Conservation (phyloP, 805 yeast species). For the Suhomyces pyralidae region DNA sequence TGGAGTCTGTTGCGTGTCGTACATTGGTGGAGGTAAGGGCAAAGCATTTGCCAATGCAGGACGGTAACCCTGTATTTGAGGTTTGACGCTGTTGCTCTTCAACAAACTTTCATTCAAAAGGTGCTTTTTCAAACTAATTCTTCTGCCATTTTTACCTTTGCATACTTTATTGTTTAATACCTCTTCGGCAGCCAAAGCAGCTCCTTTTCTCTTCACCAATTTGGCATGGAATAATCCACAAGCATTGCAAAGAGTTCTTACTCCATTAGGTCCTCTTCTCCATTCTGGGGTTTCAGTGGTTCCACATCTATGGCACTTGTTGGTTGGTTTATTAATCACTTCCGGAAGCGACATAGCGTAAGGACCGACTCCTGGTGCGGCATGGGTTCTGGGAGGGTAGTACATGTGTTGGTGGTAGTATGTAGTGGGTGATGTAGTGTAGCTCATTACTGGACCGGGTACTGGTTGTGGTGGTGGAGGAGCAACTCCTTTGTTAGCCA, state of each 20-base stretch:
- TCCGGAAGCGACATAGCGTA: slow-evolving; percentile 21
- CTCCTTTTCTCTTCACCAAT: slow-evolving; percentile 29
- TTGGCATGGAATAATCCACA: slow-evolving; percentile 45
- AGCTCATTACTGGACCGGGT: slow-evolving; percentile 1
- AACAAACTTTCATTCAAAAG: slow-evolving; percentile 12
- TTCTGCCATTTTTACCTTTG: slow-evolving; percentile 43
- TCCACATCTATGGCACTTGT: slow-evolving; percentile 44
- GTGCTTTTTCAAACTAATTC: slow-evolving; percentile 35
- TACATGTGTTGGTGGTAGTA: slow-evolving; percentile 13
- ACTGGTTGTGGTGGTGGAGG: slow-evolving; percentile 2
- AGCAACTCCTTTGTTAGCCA: background rate
- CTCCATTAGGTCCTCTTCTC: slow-evolving; percentile 45
- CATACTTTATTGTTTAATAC: slow-evolving; percentile 42
- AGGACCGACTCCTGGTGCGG: slow-evolving; percentile 2
- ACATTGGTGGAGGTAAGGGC: slow-evolving; percentile 5
- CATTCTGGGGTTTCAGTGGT: slow-evolving; percentile 47
- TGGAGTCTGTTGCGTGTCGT: background rate
- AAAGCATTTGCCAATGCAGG: background rate
- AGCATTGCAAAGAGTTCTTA: slow-evolving; percentile 43
- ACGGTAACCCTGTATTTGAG: slow-evolving; percentile 1
- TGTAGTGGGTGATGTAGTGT: slow-evolving; percentile 7
- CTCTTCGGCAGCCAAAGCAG: slow-evolving; percentile 29
- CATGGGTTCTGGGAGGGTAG: slow-evolving; percentile 3
- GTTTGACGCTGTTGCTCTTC: slow-evolving; percentile 4
- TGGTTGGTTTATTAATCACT: slow-evolving; percentile 31